These are phyloP conservation scores for Cyclaneusma minus DNA, from an alignment of 2,329 filamentous ascomycete species.

Conservation along the genomic window DNA sequence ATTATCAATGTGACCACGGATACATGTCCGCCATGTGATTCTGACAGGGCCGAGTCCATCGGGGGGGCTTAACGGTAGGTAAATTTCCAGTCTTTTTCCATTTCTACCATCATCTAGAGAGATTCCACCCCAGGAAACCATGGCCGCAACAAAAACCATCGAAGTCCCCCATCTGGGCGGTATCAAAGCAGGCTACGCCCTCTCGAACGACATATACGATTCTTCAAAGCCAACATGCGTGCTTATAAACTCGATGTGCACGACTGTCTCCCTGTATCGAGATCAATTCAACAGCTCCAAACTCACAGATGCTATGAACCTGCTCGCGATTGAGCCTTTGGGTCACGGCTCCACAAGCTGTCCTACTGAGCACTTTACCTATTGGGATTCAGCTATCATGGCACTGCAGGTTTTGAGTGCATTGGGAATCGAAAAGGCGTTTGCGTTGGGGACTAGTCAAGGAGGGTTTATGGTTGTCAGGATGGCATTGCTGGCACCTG, in stretches of 20 bases:
- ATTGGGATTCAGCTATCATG: constrained; percentile 39
- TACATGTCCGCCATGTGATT: too few species aligned
- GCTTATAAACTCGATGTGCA: constrained; percentile 36
- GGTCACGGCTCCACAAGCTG: constrained; percentile 32
- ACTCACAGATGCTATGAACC: constrained; percentile 27
- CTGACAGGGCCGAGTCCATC: too few species aligned
- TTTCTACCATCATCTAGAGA: too few species aligned
- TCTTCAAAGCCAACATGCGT: constrained; percentile 32
- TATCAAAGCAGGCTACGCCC: constrained; percentile 27
- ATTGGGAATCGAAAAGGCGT: constrained; percentile 30
- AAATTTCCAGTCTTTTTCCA: too few species aligned
- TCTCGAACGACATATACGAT: constrained; percentile 26
- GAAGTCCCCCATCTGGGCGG: constrained; percentile 31
- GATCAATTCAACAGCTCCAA: constrained; percentile 25
- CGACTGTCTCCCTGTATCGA: constrained; percentile 29
- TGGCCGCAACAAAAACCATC: constrained; percentile 24
- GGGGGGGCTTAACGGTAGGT: too few species aligned
- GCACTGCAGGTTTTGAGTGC: constrained; percentile 38
- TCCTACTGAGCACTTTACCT: constrained; percentile 30
- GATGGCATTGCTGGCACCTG: constrained; percentile 34
- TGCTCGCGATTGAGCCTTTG: constrained; percentile 35
- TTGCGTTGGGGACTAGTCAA: constrained; percentile 33
- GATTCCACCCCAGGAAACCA: constrained; percentile 5
- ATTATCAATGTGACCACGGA: too few species aligned
- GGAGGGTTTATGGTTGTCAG: constrained; percentile 34